Percentiles rank a stretch among this genome's conserved stretches.
phyloP scores from a whole-genome alignment of 306 rosid genomes.

The Hippophae gyantsensis region DNA sequence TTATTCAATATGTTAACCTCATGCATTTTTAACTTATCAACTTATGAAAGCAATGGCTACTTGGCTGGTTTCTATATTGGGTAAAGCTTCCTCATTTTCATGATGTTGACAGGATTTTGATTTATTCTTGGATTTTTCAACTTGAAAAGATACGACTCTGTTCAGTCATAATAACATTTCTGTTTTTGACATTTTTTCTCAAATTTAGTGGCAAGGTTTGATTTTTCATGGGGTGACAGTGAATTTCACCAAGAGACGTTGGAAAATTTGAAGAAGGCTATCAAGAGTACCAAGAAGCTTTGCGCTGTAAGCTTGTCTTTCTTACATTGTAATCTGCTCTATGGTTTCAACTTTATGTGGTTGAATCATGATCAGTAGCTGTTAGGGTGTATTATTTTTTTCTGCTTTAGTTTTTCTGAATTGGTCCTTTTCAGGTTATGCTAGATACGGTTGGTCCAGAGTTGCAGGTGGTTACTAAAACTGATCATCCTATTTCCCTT shows the following conservation, averaged over 20 bases:
- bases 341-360: neutral
- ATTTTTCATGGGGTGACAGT: constrained; percentile 74
- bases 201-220: constrained; percentile 70
- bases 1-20: no score
- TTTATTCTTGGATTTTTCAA: neutral
- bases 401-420: constrained; percentile 6
- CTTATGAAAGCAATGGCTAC: neutral
- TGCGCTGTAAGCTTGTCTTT: constrained; percentile 51
- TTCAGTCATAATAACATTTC: neutral
- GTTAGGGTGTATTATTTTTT: neutral
- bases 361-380: neutral
- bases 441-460: constrained; percentile 86
- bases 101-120: neutral
- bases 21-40: neutral
- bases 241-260: constrained; percentile 77
- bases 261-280: constrained; percentile 58
- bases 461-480: constrained; percentile 64
- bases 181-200: constrained; percentile 8
- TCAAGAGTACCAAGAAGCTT: constrained; percentile 53
- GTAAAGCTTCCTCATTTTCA: neutral
- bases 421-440: constrained; percentile 57
- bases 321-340: neutral
- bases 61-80: neutral
- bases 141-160: neutral
- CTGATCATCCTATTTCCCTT: constrained; percentile 55